Percentiles rank a stretch among this genome's conserved stretches.
Evolutionary conservation across 169 alveolate species (phyloP).

Genomic region (Fabrea salina): DNA sequence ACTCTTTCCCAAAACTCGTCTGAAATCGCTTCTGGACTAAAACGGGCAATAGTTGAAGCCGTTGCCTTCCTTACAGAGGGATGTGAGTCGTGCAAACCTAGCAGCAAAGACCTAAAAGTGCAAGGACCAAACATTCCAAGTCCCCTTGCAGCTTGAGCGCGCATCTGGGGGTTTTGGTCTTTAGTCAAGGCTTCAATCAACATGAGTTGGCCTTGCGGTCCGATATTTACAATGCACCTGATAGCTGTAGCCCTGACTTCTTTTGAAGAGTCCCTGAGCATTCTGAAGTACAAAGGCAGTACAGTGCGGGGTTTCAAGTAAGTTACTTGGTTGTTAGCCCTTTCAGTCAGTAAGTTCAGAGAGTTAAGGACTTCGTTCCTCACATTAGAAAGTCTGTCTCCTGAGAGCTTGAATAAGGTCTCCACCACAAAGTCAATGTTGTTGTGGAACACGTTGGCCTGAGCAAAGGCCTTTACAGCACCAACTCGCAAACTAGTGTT

Average conservation of each 20-base stretch:
- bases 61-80: slow-evolving; percentile 60
- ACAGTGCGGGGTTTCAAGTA: slow-evolving; percentile 64
- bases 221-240: slow-evolving; percentile 58
- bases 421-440: slow-evolving; percentile 73
- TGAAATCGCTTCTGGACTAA: slow-evolving; percentile 29
- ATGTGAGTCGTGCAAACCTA: slow-evolving; percentile 66
- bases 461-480: slow-evolving; percentile 62
- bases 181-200: slow-evolving; percentile 73
- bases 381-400: slow-evolving; percentile 44
- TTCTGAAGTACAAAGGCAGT: slow-evolving; percentile 62
- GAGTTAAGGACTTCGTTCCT: slow-evolving; percentile 59
- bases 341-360: slow-evolving; percentile 57
- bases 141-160: slow-evolving; percentile 67
- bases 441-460: slow-evolving; percentile 53
- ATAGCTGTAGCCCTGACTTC: slow-evolving; percentile 61
- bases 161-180: slow-evolving; percentile 57
- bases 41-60: slow-evolving; percentile 39
- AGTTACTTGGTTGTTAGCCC: slow-evolving; percentile 59
- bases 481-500: slow-evolving; percentile 43
- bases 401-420: slow-evolving; percentile 55
- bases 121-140: slow-evolving; percentile 64
- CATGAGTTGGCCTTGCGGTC: slow-evolving; percentile 76
- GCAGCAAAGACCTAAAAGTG: slow-evolving; percentile 62
- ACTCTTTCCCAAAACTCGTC: slow-evolving; percentile 39
- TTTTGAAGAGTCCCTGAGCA: slow-evolving; percentile 60